Evolutionary conservation across 1,139 yeast species (phyloP), one percentile per base, ranked within the genome.

Genomic region (Casaregolazyma suthepensis): DNA sequence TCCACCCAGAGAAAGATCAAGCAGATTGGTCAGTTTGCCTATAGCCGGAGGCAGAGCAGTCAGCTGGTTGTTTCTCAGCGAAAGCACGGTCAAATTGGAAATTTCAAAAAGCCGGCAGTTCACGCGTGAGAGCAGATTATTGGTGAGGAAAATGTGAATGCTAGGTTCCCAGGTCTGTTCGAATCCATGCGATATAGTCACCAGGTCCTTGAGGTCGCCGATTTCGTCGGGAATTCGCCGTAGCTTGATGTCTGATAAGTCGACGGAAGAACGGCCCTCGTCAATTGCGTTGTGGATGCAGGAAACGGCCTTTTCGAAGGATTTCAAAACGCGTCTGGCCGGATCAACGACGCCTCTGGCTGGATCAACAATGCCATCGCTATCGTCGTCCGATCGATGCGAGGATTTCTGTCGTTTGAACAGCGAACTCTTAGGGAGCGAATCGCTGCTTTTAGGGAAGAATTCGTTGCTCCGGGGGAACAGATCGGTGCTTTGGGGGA

Each of bases 41-140:
- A 84, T 77, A 3, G 76, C 73, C 0, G 84, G 81, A 0, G 87
- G 85, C 5, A 84, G 63, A 45, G 71, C 66, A 23, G 70, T 70
- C 40, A 84, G 66, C 50, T 73, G 69, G 62, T 84, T 84, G 51
- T 73, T 74, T 45, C 87, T 71, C 52, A 84, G 66, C 1, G 80
- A 74, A 45, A 84, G 66, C 5, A 80, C 85, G n/a, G 77, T 73
- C 15, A 83, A 65, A 46, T 79, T 76, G 7, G 71, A 65, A 10
- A 81, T 74, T 50, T 74, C 73, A 59, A 82, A 82, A 18, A 83
- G 56, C 12, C 72, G 63, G 0, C 81, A 79, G n/a, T 81, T 77
- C n/a, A 84, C 63, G 1, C 71, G 66, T 19, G 72, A 66, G n/a
- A 84, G 60, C n/a, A 66, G 62, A 64, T 84, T 84, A 51, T 76